phyloP scores from a whole-genome alignment of 352 stramenopile species.

The Thraustochytrium sp. region DNA sequence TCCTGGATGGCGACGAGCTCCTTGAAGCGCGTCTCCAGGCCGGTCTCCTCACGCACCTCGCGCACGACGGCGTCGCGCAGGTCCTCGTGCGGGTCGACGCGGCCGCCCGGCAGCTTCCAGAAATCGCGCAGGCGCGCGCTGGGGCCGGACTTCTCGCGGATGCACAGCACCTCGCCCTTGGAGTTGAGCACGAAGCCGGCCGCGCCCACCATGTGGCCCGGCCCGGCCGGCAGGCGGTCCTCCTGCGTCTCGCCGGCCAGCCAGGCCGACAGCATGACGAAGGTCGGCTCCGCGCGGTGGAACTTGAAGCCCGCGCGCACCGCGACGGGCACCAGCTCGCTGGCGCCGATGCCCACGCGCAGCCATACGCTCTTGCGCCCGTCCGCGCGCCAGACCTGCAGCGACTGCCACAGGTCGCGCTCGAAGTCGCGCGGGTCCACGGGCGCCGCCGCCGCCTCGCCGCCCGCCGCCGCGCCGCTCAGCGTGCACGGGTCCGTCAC shows the following conservation, averaged over 20 bases:
- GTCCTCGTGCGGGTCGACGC: slow-evolving; percentile 59
- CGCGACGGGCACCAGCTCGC: slow-evolving; percentile 50
- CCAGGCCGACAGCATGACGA: slow-evolving; percentile 57
- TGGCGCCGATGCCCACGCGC: slow-evolving; percentile 48
- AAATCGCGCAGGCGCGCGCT: slow-evolving; percentile 53
- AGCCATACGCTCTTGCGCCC: slow-evolving; percentile 53
- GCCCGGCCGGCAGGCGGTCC: slow-evolving; percentile 56
- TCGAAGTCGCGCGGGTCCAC: slow-evolving; percentile 36
- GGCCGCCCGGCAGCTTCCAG: slow-evolving; percentile 62
- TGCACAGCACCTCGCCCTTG: slow-evolving; percentile 51
- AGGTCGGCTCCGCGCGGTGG: slow-evolving; percentile 52
- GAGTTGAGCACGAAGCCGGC: slow-evolving; percentile 56
- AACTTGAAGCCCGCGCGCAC: slow-evolving; percentile 58
- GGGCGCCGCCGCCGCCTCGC: neutral
- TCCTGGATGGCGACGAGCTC: slow-evolving; percentile 59
- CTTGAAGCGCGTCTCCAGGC: slow-evolving; percentile 55
- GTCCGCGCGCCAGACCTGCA: slow-evolving; percentile 44
- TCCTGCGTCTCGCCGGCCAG: slow-evolving; percentile 49
- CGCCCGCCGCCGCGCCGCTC: neutral
- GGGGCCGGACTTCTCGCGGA: slow-evolving; percentile 53
- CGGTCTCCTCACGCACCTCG: slow-evolving; percentile 65
- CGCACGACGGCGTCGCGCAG: slow-evolving; percentile 57
- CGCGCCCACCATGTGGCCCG: slow-evolving; percentile 60
- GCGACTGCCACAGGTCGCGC: slow-evolving; percentile 46
- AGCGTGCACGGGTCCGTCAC: neutral